These are phyloP conservation scores for Geosiphon pyriformis DNA, from an alignment of 192 early-diverging fungal species.

Conservation along the genomic window DNA sequence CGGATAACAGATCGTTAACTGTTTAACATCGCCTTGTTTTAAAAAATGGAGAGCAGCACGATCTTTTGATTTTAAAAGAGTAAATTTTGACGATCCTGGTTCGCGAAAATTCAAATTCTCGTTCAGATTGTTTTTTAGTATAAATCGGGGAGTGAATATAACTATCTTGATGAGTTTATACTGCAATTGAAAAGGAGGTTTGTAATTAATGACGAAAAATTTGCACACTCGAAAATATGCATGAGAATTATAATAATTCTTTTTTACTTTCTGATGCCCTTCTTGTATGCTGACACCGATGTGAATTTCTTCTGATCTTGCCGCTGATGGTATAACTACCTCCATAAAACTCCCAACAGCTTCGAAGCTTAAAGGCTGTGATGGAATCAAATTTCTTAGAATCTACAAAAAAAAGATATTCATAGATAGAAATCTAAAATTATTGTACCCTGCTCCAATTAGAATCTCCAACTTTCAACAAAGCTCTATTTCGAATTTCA, in stretches of 20 bases:
- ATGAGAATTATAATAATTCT: background rate
- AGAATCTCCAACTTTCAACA: slow-evolving; percentile 66
- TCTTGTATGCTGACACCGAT: slow-evolving; percentile 82
- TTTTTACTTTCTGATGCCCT: slow-evolving; percentile 73
- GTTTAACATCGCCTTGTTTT: slow-evolving; percentile 53
- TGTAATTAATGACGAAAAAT: too few species aligned
- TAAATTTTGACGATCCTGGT: slow-evolving; percentile 46
- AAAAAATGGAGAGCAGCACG: slow-evolving; percentile 66
- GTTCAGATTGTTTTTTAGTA: slow-evolving; percentile 75
- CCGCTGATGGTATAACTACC: slow-evolving; percentile 57
- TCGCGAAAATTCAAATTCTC: slow-evolving; percentile 73
- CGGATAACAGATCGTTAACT: slow-evolving; percentile 62
- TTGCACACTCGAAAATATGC: too few species aligned
- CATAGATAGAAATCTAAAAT: background rate
- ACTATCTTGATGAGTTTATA: slow-evolving; percentile 82
- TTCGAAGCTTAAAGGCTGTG: slow-evolving; percentile 86
- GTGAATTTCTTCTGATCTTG: slow-evolving; percentile 56
- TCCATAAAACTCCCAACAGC: slow-evolving; percentile 85
- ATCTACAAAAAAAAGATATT: background rate
- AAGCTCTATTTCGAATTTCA: slow-evolving; percentile 77
- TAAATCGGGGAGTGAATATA: slow-evolving; percentile 85
- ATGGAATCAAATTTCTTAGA: slow-evolving; percentile 26
- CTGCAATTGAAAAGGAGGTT: too few species aligned
- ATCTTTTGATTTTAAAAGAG: slow-evolving; percentile 44
- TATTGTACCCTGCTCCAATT: slow-evolving; percentile 69